A percentile compares a stretch with the other conserved stretches of the same genome.
Conservation (phyloP, 495 filamentous ascomycete species). For the Aspergillus leporis region DNA sequence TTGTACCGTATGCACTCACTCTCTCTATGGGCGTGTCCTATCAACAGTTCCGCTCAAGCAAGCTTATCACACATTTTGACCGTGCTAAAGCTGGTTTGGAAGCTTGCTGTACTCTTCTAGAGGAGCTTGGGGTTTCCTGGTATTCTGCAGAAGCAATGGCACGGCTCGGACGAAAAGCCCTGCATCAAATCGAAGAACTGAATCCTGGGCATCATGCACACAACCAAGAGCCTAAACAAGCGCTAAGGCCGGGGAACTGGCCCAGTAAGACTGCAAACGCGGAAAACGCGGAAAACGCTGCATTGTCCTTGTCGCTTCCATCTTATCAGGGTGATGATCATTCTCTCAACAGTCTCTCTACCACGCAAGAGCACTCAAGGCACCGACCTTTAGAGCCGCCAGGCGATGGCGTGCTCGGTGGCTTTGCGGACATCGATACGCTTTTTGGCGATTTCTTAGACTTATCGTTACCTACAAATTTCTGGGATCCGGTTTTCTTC, state of each 20-base stretch:
- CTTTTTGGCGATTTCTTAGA: slow-evolving; percentile 45
- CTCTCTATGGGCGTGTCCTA: slow-evolving; percentile 71
- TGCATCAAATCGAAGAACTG: slow-evolving; percentile 31
- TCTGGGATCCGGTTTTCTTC: slow-evolving; percentile 45
- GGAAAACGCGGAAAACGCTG: neutral
- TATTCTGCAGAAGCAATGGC: slow-evolving; percentile 64
- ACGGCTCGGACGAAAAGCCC: slow-evolving; percentile 49
- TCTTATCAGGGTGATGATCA: neutral
- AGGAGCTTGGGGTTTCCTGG: slow-evolving; percentile 57
- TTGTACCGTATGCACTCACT: slow-evolving; percentile 67
- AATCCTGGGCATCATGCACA: neutral
- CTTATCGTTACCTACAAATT: slow-evolving; percentile 42
- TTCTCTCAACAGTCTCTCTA: neutral
- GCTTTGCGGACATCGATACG: slow-evolving; percentile 41
- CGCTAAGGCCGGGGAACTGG: neutral
- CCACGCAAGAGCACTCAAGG: neutral
- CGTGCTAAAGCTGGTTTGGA: slow-evolving; percentile 62
- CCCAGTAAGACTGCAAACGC: neutral
- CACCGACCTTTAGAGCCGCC: slow-evolving; percentile 4
- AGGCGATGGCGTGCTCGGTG: slow-evolving; percentile 14
- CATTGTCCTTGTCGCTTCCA: neutral
- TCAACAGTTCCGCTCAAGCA: slow-evolving; percentile 67
- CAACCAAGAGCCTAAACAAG: neutral
- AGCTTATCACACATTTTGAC: slow-evolving; percentile 60
- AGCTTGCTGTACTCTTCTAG: slow-evolving; percentile 56